Conservation (phyloP, 2,329 filamentous ascomycete species). For the Nigrograna mackinnonii region DNA sequence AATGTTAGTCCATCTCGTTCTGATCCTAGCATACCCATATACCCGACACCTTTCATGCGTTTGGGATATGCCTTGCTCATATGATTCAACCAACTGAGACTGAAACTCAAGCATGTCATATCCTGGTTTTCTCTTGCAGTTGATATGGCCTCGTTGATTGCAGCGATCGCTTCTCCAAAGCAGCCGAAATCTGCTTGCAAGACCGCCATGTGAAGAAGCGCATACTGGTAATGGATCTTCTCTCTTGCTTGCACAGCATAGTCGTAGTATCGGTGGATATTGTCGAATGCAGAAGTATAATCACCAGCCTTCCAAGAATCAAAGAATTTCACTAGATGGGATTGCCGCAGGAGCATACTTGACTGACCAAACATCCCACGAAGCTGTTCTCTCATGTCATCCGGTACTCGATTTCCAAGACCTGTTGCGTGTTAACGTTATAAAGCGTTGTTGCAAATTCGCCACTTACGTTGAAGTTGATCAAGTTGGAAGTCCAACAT, state of each 20-base stretch:
- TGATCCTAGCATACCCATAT: slow-evolving; percentile 73
- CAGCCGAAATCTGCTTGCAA: slow-evolving; percentile 95
- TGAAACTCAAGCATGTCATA: slow-evolving; percentile 90
- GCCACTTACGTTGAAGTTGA: slow-evolving; percentile 73
- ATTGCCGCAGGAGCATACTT: slow-evolving; percentile 70
- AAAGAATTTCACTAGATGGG: slow-evolving; percentile 82
- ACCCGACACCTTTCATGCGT: slow-evolving; percentile 70
- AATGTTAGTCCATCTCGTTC: slow-evolving; percentile 83
- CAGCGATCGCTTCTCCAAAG: slow-evolving; percentile 83
- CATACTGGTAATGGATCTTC: slow-evolving; percentile 90
- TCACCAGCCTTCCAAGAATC: slow-evolving; percentile 92
- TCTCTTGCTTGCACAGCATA: slow-evolving; percentile 89
- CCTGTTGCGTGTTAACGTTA: too few species aligned
- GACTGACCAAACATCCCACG: slow-evolving; percentile 69
- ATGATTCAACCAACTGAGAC: slow-evolving; percentile 93
- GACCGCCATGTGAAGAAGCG: slow-evolving; percentile 88
- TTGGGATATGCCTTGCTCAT: slow-evolving; percentile 85
- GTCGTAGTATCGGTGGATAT: slow-evolving; percentile 92
- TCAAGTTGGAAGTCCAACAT: slow-evolving; percentile 87
- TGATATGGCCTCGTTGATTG: slow-evolving; percentile 92
- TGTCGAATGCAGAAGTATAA: slow-evolving; percentile 86
- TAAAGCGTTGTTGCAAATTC: slow-evolving; percentile 5
- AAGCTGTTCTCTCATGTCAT: slow-evolving; percentile 73
- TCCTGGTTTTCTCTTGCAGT: slow-evolving; percentile 95
- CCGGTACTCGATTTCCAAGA: slow-evolving; percentile 76